phyloP scores from a whole-genome alignment of 495 filamentous ascomycete species.

The Aspergillus diversus region DNA sequence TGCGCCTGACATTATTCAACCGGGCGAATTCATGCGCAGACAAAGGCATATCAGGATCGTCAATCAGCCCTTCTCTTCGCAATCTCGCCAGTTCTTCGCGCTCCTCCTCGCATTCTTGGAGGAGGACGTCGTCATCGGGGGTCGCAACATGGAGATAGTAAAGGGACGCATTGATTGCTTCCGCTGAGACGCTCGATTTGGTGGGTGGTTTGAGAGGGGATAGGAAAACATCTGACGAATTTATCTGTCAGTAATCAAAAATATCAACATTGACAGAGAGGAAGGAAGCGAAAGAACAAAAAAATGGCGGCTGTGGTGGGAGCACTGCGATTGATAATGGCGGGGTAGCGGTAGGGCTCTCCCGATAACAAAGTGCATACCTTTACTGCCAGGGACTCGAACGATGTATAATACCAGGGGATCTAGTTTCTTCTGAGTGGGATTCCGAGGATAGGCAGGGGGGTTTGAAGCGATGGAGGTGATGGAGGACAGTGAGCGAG shows the following conservation, averaged over 20 bases:
- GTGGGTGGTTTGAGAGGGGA: conserved; percentile 84
- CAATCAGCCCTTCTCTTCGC: conserved; percentile 40
- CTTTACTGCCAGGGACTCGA: conserved; percentile 86
- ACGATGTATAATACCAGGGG: conserved; percentile 87
- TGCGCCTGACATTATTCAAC: conserved; percentile 48
- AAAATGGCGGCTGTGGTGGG: not conserved
- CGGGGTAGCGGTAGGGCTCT: not conserved
- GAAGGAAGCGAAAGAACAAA: not conserved
- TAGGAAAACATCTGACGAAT: conserved; percentile 79
- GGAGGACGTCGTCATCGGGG: conserved; percentile 58
- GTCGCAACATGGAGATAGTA: conserved; percentile 88
- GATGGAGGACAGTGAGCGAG: conserved; percentile 78
- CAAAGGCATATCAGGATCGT: conserved; percentile 29
- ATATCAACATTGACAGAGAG: not conserved
- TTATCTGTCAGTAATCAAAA: conserved; percentile 19
- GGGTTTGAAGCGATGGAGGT: conserved; percentile 84
- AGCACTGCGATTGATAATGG: not conserved
- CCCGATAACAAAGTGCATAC: conserved; percentile 47
- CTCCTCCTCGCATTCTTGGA: conserved; percentile 50
- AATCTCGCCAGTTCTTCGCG: conserved; percentile 50
- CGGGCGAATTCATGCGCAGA: conserved; percentile 33
- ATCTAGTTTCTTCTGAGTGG: conserved; percentile 63
- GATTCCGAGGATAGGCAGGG: conserved; percentile 77
- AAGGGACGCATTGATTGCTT: conserved; percentile 83
- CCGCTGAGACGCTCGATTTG: conserved; percentile 78